These are phyloP conservation scores for Exophiala aquamarina DNA, from an alignment of 2,329 filamentous ascomycete species.

Conservation along the genomic window DNA sequence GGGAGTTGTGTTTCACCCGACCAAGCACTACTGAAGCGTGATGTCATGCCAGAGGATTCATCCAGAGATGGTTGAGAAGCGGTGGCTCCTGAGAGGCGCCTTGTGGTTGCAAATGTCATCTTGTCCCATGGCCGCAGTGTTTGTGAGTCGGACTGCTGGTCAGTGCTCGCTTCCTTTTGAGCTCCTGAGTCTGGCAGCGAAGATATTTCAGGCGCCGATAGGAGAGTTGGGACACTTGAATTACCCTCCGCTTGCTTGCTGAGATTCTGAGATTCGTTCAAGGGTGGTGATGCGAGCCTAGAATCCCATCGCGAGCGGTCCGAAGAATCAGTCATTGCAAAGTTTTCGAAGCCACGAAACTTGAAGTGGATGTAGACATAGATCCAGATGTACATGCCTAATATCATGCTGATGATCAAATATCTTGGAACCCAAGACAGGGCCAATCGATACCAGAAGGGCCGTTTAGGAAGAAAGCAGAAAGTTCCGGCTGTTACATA, in stretches of 20 bases:
- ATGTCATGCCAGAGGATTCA: neutral
- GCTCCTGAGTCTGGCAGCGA: neutral
- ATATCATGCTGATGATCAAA: conserved; percentile 63
- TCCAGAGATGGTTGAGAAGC: neutral
- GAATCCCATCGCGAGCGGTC: conserved; percentile 1
- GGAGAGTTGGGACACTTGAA: neutral
- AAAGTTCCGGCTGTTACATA: conserved; percentile 66
- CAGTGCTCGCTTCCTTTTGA: neutral
- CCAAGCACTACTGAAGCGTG: conserved; percentile 14
- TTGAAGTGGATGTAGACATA: conserved; percentile 63
- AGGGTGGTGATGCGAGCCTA: conserved; percentile 7
- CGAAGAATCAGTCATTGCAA: conserved; percentile 14
- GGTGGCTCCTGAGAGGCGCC: conserved; percentile 3
- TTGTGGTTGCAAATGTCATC: conserved; percentile 25
- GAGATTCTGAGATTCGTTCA: conserved; percentile 1
- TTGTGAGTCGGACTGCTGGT: neutral
- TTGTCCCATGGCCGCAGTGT: conserved; percentile 21
- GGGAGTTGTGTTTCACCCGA: conserved; percentile 16
- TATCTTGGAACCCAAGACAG: conserved; percentile 75
- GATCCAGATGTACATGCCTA: conserved; percentile 66
- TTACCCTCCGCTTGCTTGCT: neutral
- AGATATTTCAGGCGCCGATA: neutral
- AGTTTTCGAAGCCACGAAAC: conserved; percentile 39
- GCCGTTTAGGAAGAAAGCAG: conserved; percentile 67
- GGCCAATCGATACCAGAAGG: conserved; percentile 67